These are phyloP conservation scores for Biancaea sappan DNA, from an alignment of 306 rosid species.

Conservation along the genomic window DNA sequence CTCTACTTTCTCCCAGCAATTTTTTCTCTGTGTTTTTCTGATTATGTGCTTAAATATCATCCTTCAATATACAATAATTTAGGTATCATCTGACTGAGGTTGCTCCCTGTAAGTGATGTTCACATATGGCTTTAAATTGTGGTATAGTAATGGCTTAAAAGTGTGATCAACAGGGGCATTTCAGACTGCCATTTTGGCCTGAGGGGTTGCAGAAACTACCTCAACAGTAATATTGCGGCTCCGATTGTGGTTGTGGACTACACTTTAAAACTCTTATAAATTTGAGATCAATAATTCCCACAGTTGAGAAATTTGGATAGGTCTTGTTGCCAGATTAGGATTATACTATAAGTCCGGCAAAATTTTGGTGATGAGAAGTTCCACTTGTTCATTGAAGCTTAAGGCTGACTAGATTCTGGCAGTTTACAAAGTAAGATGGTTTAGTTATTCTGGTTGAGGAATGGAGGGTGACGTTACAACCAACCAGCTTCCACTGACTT, in stretches of 20 bases:
- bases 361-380: background rate
- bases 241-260: background rate
- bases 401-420: background rate
- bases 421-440: background rate
- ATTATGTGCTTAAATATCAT: background rate
- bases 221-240: background rate
- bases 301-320: background rate
- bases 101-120: conserved; percentile 4
- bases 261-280: background rate
- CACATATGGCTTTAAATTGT: background rate
- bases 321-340: background rate
- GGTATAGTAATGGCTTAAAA: background rate
- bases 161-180: background rate
- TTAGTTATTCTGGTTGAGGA: background rate
- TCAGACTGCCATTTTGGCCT: background rate
- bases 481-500: background rate
- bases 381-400: background rate
- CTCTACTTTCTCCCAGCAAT: conserved; percentile 18
- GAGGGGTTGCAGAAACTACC: background rate
- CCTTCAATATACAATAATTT: background rate
- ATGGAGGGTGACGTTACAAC: background rate
- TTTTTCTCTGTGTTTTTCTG: background rate
- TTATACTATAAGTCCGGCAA: background rate
- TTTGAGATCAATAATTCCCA: conserved; percentile 21
- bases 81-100: background rate